Percentiles rank a stretch among this genome's conserved stretches.
phyloP scores from a whole-genome alignment of 768 basidiomycete genomes.

The Collybia sordida region DNA sequence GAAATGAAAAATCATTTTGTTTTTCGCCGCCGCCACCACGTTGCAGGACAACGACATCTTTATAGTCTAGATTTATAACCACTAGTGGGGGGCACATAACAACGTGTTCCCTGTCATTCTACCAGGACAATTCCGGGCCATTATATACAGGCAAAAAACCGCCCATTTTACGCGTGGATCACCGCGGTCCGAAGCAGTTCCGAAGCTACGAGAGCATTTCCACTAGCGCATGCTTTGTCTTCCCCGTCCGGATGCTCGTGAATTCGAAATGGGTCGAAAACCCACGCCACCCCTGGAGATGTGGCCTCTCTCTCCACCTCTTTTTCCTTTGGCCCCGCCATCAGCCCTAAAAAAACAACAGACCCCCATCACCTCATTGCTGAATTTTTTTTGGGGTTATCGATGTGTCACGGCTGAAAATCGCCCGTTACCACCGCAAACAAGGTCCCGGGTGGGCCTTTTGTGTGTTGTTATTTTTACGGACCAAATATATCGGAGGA shows the following conservation, averaged over 20 bases:
- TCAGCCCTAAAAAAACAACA: neutral
- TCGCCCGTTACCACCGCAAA: conserved; percentile 4
- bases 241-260: conserved; percentile 7
- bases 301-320: conserved; percentile 6
- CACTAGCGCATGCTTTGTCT: conserved; percentile 6
- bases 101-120: conserved; percentile 16
- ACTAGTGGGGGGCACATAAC: conserved; percentile 2
- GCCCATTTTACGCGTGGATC: conserved; percentile 15
- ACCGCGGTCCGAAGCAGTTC: conserved; percentile 17
- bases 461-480: conserved; percentile 9
- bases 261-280: neutral
- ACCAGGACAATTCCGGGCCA: conserved; percentile 10
- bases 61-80: conserved; percentile 1
- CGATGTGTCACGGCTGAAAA: conserved; percentile 8
- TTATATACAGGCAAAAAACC: neutral
- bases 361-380: neutral
- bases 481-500: conserved; percentile 12
- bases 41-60: conserved; percentile 7
- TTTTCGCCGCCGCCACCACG: conserved; percentile 2
- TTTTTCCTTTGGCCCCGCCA: conserved; percentile 4
- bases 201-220: conserved; percentile 2
- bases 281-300: conserved; percentile 1
- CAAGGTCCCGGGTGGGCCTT: conserved; percentile 1
- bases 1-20: too few species aligned
- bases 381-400: conserved; percentile 12